These are phyloP conservation scores for Talaromyces sp. DNA, from an alignment of 2,329 filamentous ascomycete genomes.

Conservation along the genomic window DNA sequence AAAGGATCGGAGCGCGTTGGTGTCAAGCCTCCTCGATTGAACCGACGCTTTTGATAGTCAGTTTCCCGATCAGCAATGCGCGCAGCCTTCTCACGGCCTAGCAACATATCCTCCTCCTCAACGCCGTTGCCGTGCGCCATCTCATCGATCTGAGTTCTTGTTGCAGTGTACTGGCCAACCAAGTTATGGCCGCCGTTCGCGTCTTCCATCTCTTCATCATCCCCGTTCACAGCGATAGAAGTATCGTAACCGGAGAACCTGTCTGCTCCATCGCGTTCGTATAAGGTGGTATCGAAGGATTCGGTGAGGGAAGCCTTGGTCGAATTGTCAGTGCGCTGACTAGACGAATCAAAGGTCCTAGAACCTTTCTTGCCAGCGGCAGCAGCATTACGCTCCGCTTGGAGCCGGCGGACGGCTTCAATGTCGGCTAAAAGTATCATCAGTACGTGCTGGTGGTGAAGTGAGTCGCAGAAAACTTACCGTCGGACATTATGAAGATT, in stretches of 20 bases:
- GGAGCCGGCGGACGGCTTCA: conserved; percentile 81
- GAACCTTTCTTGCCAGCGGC: conserved; percentile 78
- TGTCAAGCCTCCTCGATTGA: conserved; percentile 77
- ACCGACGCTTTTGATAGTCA: conserved; percentile 95
- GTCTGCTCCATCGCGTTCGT: conserved; percentile 75
- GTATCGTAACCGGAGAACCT: conserved; percentile 89
- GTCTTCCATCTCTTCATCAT: conserved; percentile 78
- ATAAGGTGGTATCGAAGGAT: conserved; percentile 80
- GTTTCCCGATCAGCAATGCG: conserved; percentile 92
- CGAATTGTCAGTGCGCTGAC: conserved; percentile 78
- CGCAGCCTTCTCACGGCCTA: conserved; percentile 83
- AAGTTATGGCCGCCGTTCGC: conserved; percentile 74
- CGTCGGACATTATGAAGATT: conserved; percentile 47
- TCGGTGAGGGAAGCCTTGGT: conserved; percentile 92
- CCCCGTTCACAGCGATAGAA: conserved; percentile 79
- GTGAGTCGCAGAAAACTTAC: conserved; percentile 32
- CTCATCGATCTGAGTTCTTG: conserved; percentile 88
- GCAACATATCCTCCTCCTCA: conserved; percentile 87
- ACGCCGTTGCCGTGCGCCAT: conserved; percentile 82
- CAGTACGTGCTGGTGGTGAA: conserved; percentile 23
- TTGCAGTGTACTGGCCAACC: conserved; percentile 94
- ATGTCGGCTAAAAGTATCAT: conserved; percentile 66
- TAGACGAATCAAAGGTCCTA: conserved; percentile 74
- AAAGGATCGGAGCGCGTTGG: conserved; percentile 86
- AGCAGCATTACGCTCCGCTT: conserved; percentile 87